Evolutionary conservation across 345 rosid genomes (phyloP), one percentile per base, ranked within the genome.

Genomic region (Citropsis articulata): DNA sequence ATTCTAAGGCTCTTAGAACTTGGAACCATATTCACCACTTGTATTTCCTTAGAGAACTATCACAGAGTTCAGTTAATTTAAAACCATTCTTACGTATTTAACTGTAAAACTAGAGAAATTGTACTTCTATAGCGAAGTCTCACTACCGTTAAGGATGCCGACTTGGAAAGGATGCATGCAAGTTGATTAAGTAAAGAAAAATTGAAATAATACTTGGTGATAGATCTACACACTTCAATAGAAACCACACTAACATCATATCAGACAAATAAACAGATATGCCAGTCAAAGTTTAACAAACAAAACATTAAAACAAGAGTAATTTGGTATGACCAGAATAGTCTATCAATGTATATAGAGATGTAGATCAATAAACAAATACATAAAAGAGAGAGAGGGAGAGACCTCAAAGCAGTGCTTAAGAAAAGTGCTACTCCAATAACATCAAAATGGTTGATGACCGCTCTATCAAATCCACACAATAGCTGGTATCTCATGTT

Each of bases 371-470:
- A 7, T 30, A 55, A 38, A 56, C 38, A 64, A 48, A 71, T 35
- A 2, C 2, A 18, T 40, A 31, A 9, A 9, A 30, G 36, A 66
- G 50, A 42, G 31, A 82, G 68, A 71, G 82, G 75, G 53, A 57
- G 71, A 79, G 67, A 92, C 99, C 99, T 96, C 80, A 96, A 77
- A 80, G 92, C 93, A 7, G 97, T 92, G 88, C 94, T 86, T 61
- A 96, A 90, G 89, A 87, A 84, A 78, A 96, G 85, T n/a, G 92
- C 90, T 68, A 96, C 94, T 70, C 99, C 97, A 72, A 96, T 94
- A 83, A 92, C 99, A 83, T 96, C 99, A 82, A 96, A 96, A 86
- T 91, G 94, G 84, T 69, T 91, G 33, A 84, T 75, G 87, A 91
- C 74, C 36, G 89, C 81, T 88, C 89, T 86, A 79, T 96, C 99